A percentile compares a stretch with the other conserved stretches of the same genome.
Conservation (phyloP, 73 alveolate genomes). For the Tetrahymena elliotti region DNA sequence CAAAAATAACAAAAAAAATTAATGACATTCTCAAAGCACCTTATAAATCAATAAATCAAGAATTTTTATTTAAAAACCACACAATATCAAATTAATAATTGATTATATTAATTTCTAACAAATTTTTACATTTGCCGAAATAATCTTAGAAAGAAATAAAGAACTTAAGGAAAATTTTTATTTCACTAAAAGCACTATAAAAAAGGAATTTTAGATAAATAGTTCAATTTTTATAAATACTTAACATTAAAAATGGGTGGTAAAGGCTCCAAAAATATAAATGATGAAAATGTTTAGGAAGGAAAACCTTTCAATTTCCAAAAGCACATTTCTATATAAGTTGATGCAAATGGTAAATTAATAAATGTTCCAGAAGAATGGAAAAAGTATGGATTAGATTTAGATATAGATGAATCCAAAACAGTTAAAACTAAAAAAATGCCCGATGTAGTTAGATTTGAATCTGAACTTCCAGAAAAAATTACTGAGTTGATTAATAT, state of each 20-base stretch:
- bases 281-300: background rate
- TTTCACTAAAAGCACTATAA: background rate
- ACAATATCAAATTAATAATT: too few species aligned
- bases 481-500: slow-evolving; percentile 11
- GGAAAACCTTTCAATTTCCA: background rate
- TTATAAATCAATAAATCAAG: background rate
- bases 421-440: slow-evolving; percentile 21
- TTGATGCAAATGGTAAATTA: slow-evolving; percentile 6
- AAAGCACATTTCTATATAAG: background rate
- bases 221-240: too few species aligned
- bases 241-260: background rate
- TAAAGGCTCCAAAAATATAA: background rate
- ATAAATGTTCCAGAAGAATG: slow-evolving; percentile 33
- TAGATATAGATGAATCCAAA: slow-evolving; percentile 15
- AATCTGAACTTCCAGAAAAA: slow-evolving; percentile 29
- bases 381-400: slow-evolving; percentile 2
- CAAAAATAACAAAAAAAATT: background rate
- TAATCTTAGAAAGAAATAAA: background rate
- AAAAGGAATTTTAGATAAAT: background rate
- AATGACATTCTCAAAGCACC: background rate
- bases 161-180: too few species aligned
- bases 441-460: slow-evolving; percentile 13
- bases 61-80: background rate
- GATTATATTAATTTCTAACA: background rate
- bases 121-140: background rate